Evolutionary conservation across 2,329 filamentous ascomycete species (phyloP), one percentile per base, ranked within the genome.

Genomic region (Coniosporium tulheliwenetii): DNA sequence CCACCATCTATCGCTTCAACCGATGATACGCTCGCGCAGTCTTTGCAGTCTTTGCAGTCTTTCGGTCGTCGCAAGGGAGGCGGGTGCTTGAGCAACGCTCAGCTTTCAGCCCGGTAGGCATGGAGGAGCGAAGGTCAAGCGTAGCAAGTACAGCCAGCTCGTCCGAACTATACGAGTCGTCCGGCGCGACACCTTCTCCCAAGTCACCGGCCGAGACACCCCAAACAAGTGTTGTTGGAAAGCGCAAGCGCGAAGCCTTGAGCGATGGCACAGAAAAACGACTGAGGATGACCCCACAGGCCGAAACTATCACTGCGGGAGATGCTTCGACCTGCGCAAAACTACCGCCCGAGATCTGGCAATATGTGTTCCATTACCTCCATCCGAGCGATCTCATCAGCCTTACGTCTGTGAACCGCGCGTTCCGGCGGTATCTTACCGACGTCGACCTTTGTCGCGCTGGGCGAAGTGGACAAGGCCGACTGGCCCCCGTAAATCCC

Each of bases 331-430:
- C 46, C 44, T 59, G 52, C 47, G 54, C 57, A 44, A 49, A 59
- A 77, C 41, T 50, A 13, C 44, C 51, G 13, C 34, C 45, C 2
- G 51, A 51, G 34, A 30, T 54, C n/a, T 56, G 53, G 53, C 56
- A 59, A 45, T 51, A 54, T 35, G 43, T 57, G 19, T 56, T 58
- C 43, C 38, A 49, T 14, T 47, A 50, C 36, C 45, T 58, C 56
- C 70, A 76, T 44, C 79, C 81, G 43, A 67, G 61, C 55, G 65
- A 70, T 46, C 64, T 85, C 52, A 77, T 77, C 53, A 70, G 65
- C 60, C 66, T 84, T 63, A 66, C 84, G 59, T 62, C 65, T 57
- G 72, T 80, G 66, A 83, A 77, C 67, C 79, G 68, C 61, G 58
- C 69, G 52, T 85, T 85, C 63, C 71, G 75, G 63, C 63, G 49